Base-by-base conservation (phyloP, 2,329 filamentous ascomycete genomes). In the Apiospora koreana region DNA sequence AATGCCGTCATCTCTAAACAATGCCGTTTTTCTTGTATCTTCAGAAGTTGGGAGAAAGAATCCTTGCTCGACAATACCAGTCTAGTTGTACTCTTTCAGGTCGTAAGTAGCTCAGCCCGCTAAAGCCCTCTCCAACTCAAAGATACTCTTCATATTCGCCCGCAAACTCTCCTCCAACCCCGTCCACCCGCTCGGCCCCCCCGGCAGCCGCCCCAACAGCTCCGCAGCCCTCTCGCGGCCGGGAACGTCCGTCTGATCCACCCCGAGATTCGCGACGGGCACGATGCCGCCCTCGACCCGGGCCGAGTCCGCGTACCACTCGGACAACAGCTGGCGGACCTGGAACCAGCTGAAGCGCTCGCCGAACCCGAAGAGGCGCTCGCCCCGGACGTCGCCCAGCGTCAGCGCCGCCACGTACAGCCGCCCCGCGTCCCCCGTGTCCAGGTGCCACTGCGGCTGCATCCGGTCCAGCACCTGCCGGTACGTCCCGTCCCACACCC, bases 361-460 rank as follows among this genome's bases (percentile, higher is more conserved):
- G 1, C 76, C 76, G 45, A 79, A 81, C 5, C 72, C 79, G 54
- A 75, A 81, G 2, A 81, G 71, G 16, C 79, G 73, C 73, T 80
- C 76, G 42, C 76, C 68, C 35, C 80, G 71, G 0, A 81, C 75
- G 1, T 71, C 75, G 0, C 77, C 8, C 31, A 5, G 54, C 7
- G 73, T 72, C 38, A 81, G 71, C 42, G 77, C 75, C 3, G 78
- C 80, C 3, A 81, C 74, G 54, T 77, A 79, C n/a, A 82, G 73
- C 46, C 74, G 42, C 2, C 74, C 79, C 1, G 72, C 69, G 67
- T 82, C 80, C 10, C 73, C 72, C 7, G 75, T 76, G 65, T 81
- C 78, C 28, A 78, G 48, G 48, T 76, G 76, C 74, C 78, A 80
- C 73, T 81, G 79, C 62, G 79, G 73, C 21, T 71, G 71, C 23